Base-by-base conservation (phyloP, 2,329 filamentous ascomycete species). In the Fusarium duplospermum region DNA sequence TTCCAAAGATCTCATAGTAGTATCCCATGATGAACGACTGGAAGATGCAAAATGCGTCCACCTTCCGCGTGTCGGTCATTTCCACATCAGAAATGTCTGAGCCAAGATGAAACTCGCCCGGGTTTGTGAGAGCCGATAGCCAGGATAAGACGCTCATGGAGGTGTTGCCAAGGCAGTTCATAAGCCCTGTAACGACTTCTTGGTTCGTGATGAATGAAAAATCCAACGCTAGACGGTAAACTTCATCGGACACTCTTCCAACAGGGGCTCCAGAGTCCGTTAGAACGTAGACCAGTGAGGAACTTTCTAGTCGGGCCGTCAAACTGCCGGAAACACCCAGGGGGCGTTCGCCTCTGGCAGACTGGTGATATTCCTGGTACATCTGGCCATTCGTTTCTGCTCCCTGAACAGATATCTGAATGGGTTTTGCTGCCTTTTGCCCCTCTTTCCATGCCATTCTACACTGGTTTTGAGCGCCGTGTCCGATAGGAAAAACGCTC, bases 21-120 rank as follows among this genome's bases (percentile, higher is more conserved):
- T 61, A 66, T 29, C 40, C 63, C 63, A 66, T 66, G 1, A 66
- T 38, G 22, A 66, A 66, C 4, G 63, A 66, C 42, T 66, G 63
- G 16, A 66, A 61, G 56, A 60, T n/a, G 42, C 56, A 66, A 16
- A 66, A 66, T 6, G 16, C 42, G 2, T 31, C 24, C 4, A 66
- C 18, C 27, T 45, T 66, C 2, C 7, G 14, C 4, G 18, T 14
- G 13, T 56, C n/a, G 13, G 10, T 16, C 11, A 56, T 56, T 6
- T 31, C 27, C 0, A 29, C 5, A 14, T 56, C 11, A 4, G 50
- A 56, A 13, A 54, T 54, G 18, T 31, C 50, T 7, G 27, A 31
- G 29, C 24, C 50, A 3, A 27, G 18, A n/a, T 29, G 40, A 45
- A 45, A 45, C 27, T 54, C 27, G 9, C 27, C 27, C 7, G 27